Evolutionary conservation across 768 basidiomycete genomes (phyloP), one percentile per base, ranked within the genome.

Genomic region (Tephrocybe sp.): DNA sequence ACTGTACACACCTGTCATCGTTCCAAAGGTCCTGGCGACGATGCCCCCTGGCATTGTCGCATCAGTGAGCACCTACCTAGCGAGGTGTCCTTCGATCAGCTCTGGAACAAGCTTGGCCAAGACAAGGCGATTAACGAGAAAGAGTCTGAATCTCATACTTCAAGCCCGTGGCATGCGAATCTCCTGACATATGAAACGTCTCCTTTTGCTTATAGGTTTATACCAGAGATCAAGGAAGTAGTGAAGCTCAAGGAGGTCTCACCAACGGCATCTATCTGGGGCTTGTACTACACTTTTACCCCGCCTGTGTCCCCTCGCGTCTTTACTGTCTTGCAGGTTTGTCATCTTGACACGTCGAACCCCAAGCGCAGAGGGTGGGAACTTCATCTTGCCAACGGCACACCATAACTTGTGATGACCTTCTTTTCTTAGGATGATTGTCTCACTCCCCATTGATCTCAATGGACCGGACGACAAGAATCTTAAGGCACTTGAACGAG

Each of bases 271-370:
- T 70, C 74, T 2, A 81, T 90, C 54, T 90, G 87, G 87, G 77
- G 84, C 0, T 54, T 87, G 53, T 80, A 82, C 64, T 92, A 92
- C 66, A 84, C 76, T 2, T 87, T 90, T 66, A 71, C 80, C 0
- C 80, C 85, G 5, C 82, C 87, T 2, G 66, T 90, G 16, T 83
- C 87, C 3, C 82, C 87, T 9, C 82, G 89, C 12, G 77, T 87
- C 17, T 92, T 90, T 66, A 89, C 87, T 1, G 85, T 84, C 32
- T 65, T 89, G 34, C 87, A 89, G 61, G 76, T 84, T n/a, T 70
- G 72, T 9, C 74, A 81, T 52, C 67, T 85, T 20, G 66, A 71
- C 20, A 74, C 79, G 38, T 62, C 70, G 3, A 67, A 74, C 31
- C 80, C 81, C 31, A 77, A 75, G 52, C 55, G 55, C 48, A 76